phyloP scores from a whole-genome alignment of 2,329 filamentous ascomycete species.

The Bisporella sp. region DNA sequence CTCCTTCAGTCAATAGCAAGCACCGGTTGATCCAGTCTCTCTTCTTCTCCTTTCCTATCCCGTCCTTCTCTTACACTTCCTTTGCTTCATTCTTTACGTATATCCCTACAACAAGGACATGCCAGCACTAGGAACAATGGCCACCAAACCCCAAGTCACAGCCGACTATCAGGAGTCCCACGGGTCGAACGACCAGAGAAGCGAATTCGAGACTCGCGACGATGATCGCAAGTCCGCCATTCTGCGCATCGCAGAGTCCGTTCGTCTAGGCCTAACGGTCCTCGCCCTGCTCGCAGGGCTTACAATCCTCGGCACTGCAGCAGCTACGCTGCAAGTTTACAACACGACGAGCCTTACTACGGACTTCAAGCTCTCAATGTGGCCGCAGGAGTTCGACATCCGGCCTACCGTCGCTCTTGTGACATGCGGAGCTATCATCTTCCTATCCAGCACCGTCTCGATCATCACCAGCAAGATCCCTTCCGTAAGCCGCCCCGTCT shows the following conservation, averaged over 20 bases:
- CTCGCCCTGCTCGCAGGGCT: conserved; percentile 45
- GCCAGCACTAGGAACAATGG: conserved; percentile 6
- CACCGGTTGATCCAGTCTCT: conserved; percentile 8
- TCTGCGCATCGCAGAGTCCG: conserved; percentile 31
- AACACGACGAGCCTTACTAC: conserved; percentile 41
- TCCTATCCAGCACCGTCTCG: conserved; percentile 40
- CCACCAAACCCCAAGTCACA: conserved; percentile 14
- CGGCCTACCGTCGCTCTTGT: conserved; percentile 50
- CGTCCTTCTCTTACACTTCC: conserved; percentile 4
- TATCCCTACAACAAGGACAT: neutral
- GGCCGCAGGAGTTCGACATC: conserved; percentile 51
- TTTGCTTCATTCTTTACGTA: conserved; percentile 5
- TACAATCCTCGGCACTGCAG: conserved; percentile 46
- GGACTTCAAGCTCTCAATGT: conserved; percentile 46
- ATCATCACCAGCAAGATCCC: conserved; percentile 42
- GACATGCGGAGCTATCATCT: conserved; percentile 42
- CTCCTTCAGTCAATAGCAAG: conserved; percentile 4
- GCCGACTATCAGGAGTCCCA: conserved; percentile 5
- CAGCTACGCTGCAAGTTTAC: conserved; percentile 48
- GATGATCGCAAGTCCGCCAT: conserved; percentile 3
- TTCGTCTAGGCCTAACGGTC: conserved; percentile 39
- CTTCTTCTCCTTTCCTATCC: neutral
- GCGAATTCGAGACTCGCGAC: conserved; percentile 17
- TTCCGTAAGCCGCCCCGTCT: conserved; percentile 36
- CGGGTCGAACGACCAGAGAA: neutral